Percentiles rank a stretch among this genome's conserved stretches.
phyloP scores from a whole-genome alignment of 2,329 filamentous ascomycete species.

The Fonsecaea pedrosoi region DNA sequence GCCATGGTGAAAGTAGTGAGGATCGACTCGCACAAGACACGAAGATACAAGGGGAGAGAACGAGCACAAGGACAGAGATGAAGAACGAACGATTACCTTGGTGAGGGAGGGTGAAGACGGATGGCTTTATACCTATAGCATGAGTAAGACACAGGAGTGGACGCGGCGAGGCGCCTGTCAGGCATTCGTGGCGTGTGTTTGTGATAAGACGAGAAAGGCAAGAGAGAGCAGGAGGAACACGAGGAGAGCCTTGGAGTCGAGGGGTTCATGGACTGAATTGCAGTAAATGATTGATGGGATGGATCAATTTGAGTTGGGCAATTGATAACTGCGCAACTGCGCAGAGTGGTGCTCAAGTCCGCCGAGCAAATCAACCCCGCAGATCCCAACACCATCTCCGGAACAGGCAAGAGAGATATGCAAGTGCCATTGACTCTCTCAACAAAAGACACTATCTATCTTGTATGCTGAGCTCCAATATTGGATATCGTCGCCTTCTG shows the following conservation, averaged over 20 bases:
- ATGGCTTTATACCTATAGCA: constrained; percentile 11
- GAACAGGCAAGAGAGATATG: constrained; percentile 11
- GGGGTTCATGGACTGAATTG: background rate
- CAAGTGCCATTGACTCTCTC: background rate
- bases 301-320: too few relatives aligned
- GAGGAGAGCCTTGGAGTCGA: background rate
- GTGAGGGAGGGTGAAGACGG: constrained; percentile 1
- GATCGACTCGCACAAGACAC: background rate
- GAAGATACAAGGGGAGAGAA: background rate
- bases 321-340: background rate
- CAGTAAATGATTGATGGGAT: background rate
- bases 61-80: background rate
- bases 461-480: background rate
- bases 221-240: constrained; percentile 8
- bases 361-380: background rate
- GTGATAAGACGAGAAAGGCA: constrained; percentile 25
- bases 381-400: background rate
- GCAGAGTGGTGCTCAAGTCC: background rate
- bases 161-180: background rate
- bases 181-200: background rate
- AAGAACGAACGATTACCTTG: constrained; percentile 12
- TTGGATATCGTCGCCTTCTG: background rate
- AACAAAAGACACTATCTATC: background rate
- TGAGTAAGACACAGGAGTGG: constrained; percentile 6
- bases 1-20: constrained; percentile 13